Percentiles rank a stretch among this genome's conserved stretches.
These are phyloP conservation scores for Aspergillus uvarum DNA, from an alignment of 2,329 filamentous ascomycete genomes.

Conservation along the genomic window DNA sequence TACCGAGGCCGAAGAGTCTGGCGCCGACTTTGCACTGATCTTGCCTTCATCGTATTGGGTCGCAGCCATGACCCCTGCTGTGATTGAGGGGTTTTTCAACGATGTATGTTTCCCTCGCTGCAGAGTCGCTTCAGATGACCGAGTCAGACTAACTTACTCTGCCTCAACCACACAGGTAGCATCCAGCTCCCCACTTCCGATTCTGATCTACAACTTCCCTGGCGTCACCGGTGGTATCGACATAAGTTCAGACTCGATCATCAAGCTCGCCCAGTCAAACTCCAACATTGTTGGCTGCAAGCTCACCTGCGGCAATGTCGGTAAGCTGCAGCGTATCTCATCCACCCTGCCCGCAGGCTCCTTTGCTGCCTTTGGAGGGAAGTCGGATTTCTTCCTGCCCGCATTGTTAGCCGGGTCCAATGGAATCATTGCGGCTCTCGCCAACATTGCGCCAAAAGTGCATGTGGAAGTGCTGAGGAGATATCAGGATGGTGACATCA, in stretches of 20 bases:
- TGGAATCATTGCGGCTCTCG: conserved; percentile 70
- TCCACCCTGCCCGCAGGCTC: conserved; percentile 60
- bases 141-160: no score
- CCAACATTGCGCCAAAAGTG: conserved; percentile 67
- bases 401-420: conserved; percentile 68
- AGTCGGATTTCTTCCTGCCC: conserved; percentile 72
- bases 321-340: conserved; percentile 61
- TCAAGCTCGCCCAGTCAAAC: conserved; percentile 49
- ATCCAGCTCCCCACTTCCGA: no score
- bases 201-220: conserved; percentile 67
- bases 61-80: conserved; percentile 58
- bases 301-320: conserved; percentile 64
- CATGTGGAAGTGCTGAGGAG: conserved; percentile 46
- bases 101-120: conserved; percentile 39
- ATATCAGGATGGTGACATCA: not conserved
- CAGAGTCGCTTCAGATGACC: no score
- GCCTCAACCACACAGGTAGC: no score
- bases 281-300: conserved; percentile 63
- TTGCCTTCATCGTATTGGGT: conserved; percentile 71
- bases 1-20: conserved; percentile 62
- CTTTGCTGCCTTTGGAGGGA: conserved; percentile 72
- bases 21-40: conserved; percentile 69
- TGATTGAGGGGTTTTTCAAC: conserved; percentile 59
- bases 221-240: conserved; percentile 58
- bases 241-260: conserved; percentile 60